A percentile compares a stretch with the other conserved stretches of the same genome.
phyloP scores from a whole-genome alignment of 129 eudicot species.

The Gnaphalium uliginosum region DNA sequence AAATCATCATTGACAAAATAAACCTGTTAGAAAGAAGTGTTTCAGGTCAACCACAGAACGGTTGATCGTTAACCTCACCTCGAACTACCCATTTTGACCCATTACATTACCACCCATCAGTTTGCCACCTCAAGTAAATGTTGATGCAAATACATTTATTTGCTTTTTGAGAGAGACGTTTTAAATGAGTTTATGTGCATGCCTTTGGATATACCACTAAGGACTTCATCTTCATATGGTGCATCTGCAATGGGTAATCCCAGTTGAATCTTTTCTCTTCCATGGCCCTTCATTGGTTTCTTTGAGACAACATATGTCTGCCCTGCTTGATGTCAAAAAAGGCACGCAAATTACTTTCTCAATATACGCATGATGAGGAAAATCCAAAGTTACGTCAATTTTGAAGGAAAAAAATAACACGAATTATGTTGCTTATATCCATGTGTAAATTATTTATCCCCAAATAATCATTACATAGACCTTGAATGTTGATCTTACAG shows the following conservation, averaged over 20 bases:
- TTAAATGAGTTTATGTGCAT: slow-evolving; percentile 14
- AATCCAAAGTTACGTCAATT: neutral
- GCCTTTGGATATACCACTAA: slow-evolving; percentile 53
- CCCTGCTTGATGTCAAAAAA: slow-evolving; percentile 42
- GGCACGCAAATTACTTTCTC: neutral
- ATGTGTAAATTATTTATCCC: neutral
- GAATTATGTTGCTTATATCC: neutral
- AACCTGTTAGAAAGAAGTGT: neutral
- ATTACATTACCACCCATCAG: too few relatives aligned
- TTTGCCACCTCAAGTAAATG: neutral
- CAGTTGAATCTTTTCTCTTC: slow-evolving; percentile 79
- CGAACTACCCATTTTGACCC: neutral
- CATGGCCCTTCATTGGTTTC: slow-evolving; percentile 75
- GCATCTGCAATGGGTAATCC: slow-evolving; percentile 64
- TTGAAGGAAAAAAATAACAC: neutral
- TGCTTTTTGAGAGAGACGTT: neutral
- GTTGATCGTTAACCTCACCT: neutral
- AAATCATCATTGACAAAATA: too few relatives aligned
- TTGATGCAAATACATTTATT: neutral
- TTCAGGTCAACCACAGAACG: neutral
- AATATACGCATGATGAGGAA: neutral
- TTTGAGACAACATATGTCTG: slow-evolving; percentile 54
- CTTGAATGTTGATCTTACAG: too few relatives aligned
- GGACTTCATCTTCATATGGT: slow-evolving; percentile 24
- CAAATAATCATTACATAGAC: too few relatives aligned